Base-by-base conservation (phyloP, 2,329 filamentous ascomycete species). In the Apiospora phragmitis region DNA sequence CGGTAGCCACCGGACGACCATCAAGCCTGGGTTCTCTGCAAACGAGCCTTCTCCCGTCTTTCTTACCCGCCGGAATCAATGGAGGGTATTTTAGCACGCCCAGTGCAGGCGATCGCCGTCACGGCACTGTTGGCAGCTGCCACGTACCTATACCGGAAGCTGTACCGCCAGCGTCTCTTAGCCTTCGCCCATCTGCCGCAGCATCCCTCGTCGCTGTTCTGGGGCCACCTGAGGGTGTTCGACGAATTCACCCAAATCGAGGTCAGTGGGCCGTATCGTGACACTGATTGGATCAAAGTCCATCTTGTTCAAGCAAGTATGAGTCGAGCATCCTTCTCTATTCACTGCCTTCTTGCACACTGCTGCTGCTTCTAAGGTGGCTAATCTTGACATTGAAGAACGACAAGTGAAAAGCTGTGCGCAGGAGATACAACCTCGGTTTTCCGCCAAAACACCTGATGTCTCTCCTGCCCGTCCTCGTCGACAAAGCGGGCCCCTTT, bases 391-490 rank as follows among this genome's bases (percentile, higher is more conserved):
- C n/a, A 26, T 6, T n/a, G 14, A 74, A 68, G 59, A 76, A 73
- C 4, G 77, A 80, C 7, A 72, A 77, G 14, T 81, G 79, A 78
- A 81, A 79, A 70, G 69, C 69, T 1, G 68, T 78, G 12, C 78
- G 81, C n/a, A 81, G 78, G 70, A 75, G 78, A 35, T 81, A 80
- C 73, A 83, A 80, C 71, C 80, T 79, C 0, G 82, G 80, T 0
- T 84, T 83, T 67, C 78, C 82, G 0, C 80, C 79, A 1, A 79
- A 81, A 68, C 79, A 83, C 43, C 75, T 84, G n/a, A 77, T 81
- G 71, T 79, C 76, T 4, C 74, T 83, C 1, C 70, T 83, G 68
- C 81, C 80, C 0, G 73, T 73, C 47, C 26, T 47, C 26, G 26
- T 47, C 7, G 43, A 47, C 43, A 47, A 47, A 47, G 43, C 43